A percentile compares a stretch with the other conserved stretches of the same genome.
Conservation (phyloP, 352 stramenopile genomes). For the Thraustochytrium sp. region DNA sequence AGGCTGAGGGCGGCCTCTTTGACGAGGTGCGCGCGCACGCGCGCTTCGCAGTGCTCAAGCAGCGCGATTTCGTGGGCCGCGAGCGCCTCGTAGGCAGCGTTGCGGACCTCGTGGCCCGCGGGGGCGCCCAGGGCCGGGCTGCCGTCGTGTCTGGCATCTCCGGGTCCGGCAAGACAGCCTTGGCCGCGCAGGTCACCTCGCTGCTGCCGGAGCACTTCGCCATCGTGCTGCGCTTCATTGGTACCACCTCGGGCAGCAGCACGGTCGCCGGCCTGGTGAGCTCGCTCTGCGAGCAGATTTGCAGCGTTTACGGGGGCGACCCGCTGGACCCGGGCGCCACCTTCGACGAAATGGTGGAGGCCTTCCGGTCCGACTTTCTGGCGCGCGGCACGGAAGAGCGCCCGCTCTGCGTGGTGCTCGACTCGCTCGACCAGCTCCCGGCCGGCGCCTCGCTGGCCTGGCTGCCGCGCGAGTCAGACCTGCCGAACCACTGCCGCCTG, state of each 20-base stretch:
- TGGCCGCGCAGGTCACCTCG: background rate
- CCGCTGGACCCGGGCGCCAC: background rate
- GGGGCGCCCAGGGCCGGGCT: background rate
- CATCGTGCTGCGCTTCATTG: background rate
- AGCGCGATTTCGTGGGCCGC: background rate
- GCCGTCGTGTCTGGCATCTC: constrained; percentile 4
- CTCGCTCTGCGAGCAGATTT: background rate
- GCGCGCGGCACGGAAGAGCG: background rate
- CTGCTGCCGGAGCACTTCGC: background rate
- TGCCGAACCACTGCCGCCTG: background rate
- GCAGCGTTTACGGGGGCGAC: background rate
- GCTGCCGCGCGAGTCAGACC: background rate
- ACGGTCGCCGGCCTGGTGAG: background rate
- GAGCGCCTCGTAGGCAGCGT: background rate
- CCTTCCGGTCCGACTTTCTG: background rate
- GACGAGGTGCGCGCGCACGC: constrained; percentile 1
- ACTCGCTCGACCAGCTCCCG: constrained; percentile 34
- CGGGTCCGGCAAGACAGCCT: constrained; percentile 2
- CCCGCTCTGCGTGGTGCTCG: background rate
- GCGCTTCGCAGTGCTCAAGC: background rate
- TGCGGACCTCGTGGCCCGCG: background rate
- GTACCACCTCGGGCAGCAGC: background rate
- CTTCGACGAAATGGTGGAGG: background rate
- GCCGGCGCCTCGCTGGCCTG: background rate
- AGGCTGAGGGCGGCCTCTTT: background rate